phyloP scores from a whole-genome alignment of 2,329 filamentous ascomycete species.

The Fusarium lyarnte region DNA sequence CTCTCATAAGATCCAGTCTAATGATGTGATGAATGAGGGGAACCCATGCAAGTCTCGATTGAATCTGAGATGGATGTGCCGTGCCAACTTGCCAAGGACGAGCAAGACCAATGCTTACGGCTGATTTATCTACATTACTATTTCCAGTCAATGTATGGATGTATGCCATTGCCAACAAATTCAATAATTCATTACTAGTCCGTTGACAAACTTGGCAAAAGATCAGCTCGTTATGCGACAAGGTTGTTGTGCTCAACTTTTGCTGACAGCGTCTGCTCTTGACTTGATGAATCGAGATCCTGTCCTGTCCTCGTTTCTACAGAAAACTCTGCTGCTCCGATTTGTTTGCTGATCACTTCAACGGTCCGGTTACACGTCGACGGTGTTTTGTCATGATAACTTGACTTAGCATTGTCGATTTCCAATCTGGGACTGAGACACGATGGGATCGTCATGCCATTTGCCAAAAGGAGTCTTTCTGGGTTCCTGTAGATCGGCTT shows the following conservation, averaged over 20 bases:
- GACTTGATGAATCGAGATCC: conserved; percentile 5
- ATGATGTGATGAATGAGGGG: conserved; percentile 23
- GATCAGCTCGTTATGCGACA: conserved; percentile 15
- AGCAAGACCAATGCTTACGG: conserved; percentile 11
- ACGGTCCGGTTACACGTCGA: background rate
- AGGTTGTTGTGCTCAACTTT: conserved; percentile 2
- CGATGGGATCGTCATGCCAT: conserved; percentile 1
- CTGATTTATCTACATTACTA: conserved; percentile 1
- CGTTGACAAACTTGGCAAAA: conserved; percentile 3
- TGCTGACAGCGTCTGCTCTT: background rate
- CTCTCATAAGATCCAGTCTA: background rate
- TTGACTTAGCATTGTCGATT: background rate
- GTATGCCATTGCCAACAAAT: conserved; percentile 14
- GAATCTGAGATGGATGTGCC: conserved; percentile 5
- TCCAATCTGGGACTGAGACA: background rate
- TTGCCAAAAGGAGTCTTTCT: conserved; percentile 3
- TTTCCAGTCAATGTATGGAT: conserved; percentile 1
- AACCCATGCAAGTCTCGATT: conserved; percentile 25
- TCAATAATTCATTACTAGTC: conserved; percentile 23
- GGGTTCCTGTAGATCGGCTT: conserved; percentile 37
- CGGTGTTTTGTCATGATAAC: background rate
- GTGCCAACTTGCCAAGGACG: conserved; percentile 28
- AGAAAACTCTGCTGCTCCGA: background rate
- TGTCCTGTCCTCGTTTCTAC: background rate
- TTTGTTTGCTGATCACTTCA: background rate